These are phyloP conservation scores for Aquilaria agallochum DNA, from an alignment of 441 rosid species.

Conservation along the genomic window DNA sequence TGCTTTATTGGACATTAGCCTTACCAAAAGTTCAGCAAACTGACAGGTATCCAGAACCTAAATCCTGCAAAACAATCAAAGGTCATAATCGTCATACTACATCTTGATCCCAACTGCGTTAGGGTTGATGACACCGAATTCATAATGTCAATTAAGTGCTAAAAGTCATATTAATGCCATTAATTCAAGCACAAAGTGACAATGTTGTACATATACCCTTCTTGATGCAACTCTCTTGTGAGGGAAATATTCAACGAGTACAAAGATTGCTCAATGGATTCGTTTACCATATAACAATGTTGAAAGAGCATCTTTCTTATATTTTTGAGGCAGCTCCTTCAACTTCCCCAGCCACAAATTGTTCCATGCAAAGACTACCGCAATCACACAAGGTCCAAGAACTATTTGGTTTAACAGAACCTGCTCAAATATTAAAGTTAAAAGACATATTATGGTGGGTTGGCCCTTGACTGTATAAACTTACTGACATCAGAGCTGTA, in stretches of 20 bases:
- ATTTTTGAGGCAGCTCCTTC: slow-evolving; percentile 69
- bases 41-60: slow-evolving; percentile 95
- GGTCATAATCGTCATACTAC: slow-evolving; percentile 12
- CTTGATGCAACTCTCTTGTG: too few species aligned
- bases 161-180: too few species aligned
- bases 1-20: background rate
- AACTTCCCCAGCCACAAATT: slow-evolving; percentile 80
- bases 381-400: slow-evolving; percentile 89
- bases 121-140: too few species aligned
- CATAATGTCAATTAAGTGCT: too few species aligned
- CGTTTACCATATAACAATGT: slow-evolving; percentile 64
- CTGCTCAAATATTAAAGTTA: slow-evolving; percentile 27
- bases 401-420: slow-evolving; percentile 81
- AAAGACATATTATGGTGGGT: background rate
- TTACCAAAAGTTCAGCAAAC: slow-evolving; percentile 78
- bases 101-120: background rate
- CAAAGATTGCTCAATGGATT: slow-evolving; percentile 14
- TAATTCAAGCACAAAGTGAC: too few species aligned
- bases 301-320: slow-evolving; percentile 75
- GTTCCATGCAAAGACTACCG: slow-evolving; percentile 90
- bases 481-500: background rate
- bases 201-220: too few species aligned
- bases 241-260: slow-evolving; percentile 8
- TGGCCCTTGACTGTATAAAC: too few species aligned
- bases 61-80: slow-evolving; percentile 55